Base-by-base conservation (phyloP, 768 basidiomycete species). In the Termitomyces sp. region DNA sequence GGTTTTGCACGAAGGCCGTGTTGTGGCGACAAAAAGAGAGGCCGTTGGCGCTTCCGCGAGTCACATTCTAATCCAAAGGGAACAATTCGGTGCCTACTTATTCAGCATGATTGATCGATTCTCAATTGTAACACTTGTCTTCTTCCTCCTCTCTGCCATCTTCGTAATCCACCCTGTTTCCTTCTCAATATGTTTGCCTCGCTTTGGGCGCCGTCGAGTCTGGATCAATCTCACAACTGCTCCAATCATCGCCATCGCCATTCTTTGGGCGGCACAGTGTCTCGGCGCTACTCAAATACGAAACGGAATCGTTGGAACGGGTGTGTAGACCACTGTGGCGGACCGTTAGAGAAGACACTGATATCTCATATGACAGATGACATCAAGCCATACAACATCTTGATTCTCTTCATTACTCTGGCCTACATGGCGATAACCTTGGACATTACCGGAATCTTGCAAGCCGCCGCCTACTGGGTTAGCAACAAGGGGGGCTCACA, bases 401-500 rank as follows among this genome's bases (percentile, higher is more conserved):
- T 99, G 71, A 91, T 93, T 31, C 76, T 99, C 1, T 98, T 99
- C 74, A 86, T 93, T 62, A 91, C 90, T 4, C 79, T 98, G 57
- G 93, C 95, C 0, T 98, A 98, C 73, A 89, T 97, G 78, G 87
- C 95, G 3, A 89, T 97, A 31, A 92, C 95, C 0, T 80, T 98
- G 37, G 96, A 98, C 67, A 81, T 88, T 11, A 94, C 94, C 0
- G 96, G 96, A 6, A 78, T 95, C 18, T 79, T 99, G 3, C 85
- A 91, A 53, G 89, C 89, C 11, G 86, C 95, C 6, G 95, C 96
- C 0, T 95, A 93, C 72, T 90, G 86, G 84, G 93, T 98, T 63
- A 88, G 88, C 64, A 89, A 90, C 63, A 83, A 81, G 67, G 90
- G 92, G 30, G 91, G 93, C 8, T 70, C 77, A 8, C 86, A 85